phyloP scores from a whole-genome alignment of 2,329 filamentous ascomycete species.

The Colletotrichum eleusines region DNA sequence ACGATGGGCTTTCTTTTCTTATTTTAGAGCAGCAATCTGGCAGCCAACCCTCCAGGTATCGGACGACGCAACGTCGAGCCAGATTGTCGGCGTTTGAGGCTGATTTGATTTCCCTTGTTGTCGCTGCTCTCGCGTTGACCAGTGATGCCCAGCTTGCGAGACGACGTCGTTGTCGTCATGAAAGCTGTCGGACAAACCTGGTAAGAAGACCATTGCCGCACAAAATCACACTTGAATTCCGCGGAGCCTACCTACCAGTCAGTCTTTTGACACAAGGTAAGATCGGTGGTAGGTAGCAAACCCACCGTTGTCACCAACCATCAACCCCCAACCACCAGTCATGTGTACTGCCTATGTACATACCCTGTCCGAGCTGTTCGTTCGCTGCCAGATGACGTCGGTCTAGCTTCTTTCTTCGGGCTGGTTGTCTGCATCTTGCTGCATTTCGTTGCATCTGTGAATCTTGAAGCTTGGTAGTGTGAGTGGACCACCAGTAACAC shows the following conservation, averaged over 20 bases:
- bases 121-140: background rate
- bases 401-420: conserved; percentile 7
- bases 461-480: conserved; percentile 29
- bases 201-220: background rate
- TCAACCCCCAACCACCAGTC: conserved; percentile 6
- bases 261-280: conserved; percentile 9
- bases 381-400: conserved; percentile 38
- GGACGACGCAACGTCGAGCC: conserved; percentile 25
- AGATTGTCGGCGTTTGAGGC: conserved; percentile 10
- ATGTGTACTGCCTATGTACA: conserved; percentile 1
- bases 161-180: background rate
- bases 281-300: background rate
- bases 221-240: conserved; percentile 1
- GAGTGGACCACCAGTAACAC: conserved; percentile 31
- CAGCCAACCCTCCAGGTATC: conserved; percentile 14
- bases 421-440: conserved; percentile 22
- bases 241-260: background rate
- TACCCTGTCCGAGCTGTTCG: background rate
- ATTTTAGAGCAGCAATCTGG: conserved; percentile 19
- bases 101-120: background rate
- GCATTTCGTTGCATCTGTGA: conserved; percentile 27
- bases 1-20: conserved; percentile 10
- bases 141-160: background rate
- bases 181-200: conserved; percentile 23
- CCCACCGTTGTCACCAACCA: conserved; percentile 5